These are phyloP conservation scores for Hyphopichia wangnamkhiaoensis DNA, from an alignment of 1,139 yeast genomes.

Conservation along the genomic window DNA sequence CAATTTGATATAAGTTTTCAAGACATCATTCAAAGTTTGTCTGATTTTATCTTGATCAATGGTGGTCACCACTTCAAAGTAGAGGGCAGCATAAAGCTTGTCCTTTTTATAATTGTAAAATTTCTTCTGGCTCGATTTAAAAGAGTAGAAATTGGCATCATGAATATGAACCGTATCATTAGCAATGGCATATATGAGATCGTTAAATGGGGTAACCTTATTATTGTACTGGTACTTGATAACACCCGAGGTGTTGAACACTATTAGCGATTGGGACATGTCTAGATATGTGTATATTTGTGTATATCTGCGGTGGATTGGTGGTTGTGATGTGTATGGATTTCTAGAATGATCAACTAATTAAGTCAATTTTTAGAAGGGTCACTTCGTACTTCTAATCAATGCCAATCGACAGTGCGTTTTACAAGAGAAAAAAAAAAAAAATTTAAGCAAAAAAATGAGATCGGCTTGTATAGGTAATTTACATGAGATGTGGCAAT, in stretches of 20 bases:
- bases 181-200: conserved; percentile 37
- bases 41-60: conserved; percentile 43
- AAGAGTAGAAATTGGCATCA: conserved; percentile 37
- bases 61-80: conserved; percentile 43
- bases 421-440: no score
- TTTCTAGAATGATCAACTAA: background rate
- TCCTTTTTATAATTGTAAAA: conserved; percentile 36
- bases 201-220: conserved; percentile 44
- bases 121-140: conserved; percentile 34
- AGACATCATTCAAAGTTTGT: conserved; percentile 33
- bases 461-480: no score
- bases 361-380: no score
- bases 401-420: no score
- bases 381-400: no score
- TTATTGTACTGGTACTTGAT: conserved; percentile 39
- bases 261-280: conserved; percentile 37
- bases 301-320: no score
- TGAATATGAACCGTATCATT: conserved; percentile 35
- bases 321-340: no score
- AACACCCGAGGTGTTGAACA: conserved; percentile 40
- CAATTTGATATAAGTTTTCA: conserved; percentile 35
- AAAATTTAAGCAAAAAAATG: no score
- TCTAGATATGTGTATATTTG: background rate
- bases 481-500: no score
- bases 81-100: conserved; percentile 36